These are phyloP conservation scores for Fragaria vesca DNA, from an alignment of 306 rosid genomes.

Conservation along the genomic window DNA sequence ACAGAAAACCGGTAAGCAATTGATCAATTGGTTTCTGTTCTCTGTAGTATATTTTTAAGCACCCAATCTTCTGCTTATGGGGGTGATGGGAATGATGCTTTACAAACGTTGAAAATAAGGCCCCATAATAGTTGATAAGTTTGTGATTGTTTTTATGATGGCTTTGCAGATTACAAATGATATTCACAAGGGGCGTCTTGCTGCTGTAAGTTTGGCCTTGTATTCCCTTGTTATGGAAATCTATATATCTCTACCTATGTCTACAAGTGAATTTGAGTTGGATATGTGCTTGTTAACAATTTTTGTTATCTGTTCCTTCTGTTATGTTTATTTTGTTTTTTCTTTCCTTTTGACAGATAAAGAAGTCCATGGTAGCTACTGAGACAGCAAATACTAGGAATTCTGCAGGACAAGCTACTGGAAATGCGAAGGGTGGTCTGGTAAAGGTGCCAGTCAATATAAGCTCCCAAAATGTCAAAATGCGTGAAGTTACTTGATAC, in stretches of 20 bases:
- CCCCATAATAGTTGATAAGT: background rate
- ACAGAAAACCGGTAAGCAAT: conserved; percentile 61
- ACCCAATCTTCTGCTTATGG: background rate
- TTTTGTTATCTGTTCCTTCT: background rate
- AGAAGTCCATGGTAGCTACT: conserved; percentile 63
- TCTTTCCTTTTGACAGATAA: conserved; percentile 57
- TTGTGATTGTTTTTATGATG: conserved; percentile 22
- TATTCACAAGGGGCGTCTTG: conserved; percentile 87
- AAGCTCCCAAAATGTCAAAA: conserved; percentile 52
- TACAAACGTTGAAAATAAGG: background rate
- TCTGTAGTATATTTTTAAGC: background rate
- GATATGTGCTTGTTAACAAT: background rate
- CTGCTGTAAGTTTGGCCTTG: conserved; percentile 60
- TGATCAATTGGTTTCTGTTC: conserved; percentile 19
- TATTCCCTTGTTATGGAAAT: conserved; percentile 9
- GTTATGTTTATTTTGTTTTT: background rate
- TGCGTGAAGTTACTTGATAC: conserved; percentile 32
- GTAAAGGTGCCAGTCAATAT: conserved; percentile 61
- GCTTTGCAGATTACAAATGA: conserved; percentile 61
- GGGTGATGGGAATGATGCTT: conserved; percentile 6
- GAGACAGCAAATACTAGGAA: conserved; percentile 60
- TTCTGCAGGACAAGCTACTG: conserved; percentile 75
- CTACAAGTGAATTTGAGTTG: conserved; percentile 2
- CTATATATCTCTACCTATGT: background rate
- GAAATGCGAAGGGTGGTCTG: conserved; percentile 65